Evolutionary conservation across 2,329 filamentous ascomycete species (phyloP).

Genomic region (Scopulariopsis brevicaulis): DNA sequence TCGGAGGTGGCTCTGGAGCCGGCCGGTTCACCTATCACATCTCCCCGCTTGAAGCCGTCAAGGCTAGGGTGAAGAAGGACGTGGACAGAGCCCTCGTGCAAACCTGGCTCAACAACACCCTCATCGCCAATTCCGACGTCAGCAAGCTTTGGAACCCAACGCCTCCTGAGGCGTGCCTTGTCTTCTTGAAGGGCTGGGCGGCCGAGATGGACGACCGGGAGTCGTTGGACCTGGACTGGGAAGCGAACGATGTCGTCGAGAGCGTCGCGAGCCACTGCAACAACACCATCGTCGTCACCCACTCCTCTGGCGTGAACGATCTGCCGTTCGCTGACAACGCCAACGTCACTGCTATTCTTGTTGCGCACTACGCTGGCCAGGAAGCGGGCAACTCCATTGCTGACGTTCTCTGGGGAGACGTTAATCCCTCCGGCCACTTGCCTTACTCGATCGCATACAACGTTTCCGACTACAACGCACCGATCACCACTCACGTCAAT

Average conservation of each 20-base stretch:
- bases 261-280: constrained; percentile 46
- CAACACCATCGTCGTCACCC: constrained; percentile 53
- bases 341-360: constrained; percentile 53
- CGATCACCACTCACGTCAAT: constrained; percentile 34
- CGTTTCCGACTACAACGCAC: constrained; percentile 43
- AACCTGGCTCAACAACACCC: constrained; percentile 38
- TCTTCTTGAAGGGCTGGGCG: constrained; percentile 63
- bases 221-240: constrained; percentile 28
- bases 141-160: constrained; percentile 8
- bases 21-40: constrained; percentile 58
- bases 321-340: constrained; percentile 50
- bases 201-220: constrained; percentile 60
- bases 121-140: constrained; percentile 43
- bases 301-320: constrained; percentile 51
- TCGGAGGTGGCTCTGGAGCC: constrained; percentile 64
- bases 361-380: constrained; percentile 54
- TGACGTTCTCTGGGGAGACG: constrained; percentile 44
- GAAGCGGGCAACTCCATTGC: constrained; percentile 46
- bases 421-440: constrained; percentile 44
- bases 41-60: constrained; percentile 52
- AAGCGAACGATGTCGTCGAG: constrained; percentile 26
- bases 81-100: not conserved
- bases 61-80: constrained; percentile 59
- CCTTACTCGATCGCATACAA: constrained; percentile 50
- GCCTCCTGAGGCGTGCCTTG: constrained; percentile 33